Evolutionary conservation across 306 rosid genomes (phyloP), one percentile per base, ranked within the genome.

Genomic region (Dryas alaskensis): DNA sequence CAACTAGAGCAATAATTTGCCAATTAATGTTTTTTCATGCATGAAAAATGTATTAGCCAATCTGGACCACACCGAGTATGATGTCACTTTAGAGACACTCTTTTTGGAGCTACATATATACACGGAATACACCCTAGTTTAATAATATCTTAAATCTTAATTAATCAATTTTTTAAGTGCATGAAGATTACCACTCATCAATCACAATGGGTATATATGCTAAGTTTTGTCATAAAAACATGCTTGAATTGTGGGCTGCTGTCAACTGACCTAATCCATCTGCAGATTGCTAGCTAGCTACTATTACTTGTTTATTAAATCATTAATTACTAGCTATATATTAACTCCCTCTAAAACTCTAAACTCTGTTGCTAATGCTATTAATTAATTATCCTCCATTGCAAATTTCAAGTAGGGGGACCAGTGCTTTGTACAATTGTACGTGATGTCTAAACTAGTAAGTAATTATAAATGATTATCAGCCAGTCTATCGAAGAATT

Each of bases 191-290:
- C 37, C 37, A 31, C 37, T 31, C 37, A 31, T 49, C 67, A 14
- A 27, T 60, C 10, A 16, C 74, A 45, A 45, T 39, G 54, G 69
- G 59, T 19, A 40, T 51, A 9, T 19, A 49, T 60, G 69, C 47
- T 49, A 14, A 19, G 31, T 40, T 76, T 52, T 57, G 74, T 61
- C 61, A 51, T 52, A 42, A 10, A 54, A 77, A 77, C 61, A 69
- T 77, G 81, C 81, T 77, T 54, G 69, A 69, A 68, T 68, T 76
- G 55, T 50, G 80, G 74, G 55, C 40, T 69, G 73, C 39, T 77
- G 70, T 61, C 76, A 61, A 60, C 25, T 67, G 61, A 53, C 63
- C 69, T 17, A 68, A 49, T 50, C 31, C 2, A 31, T 31, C 37
- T 31, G 37, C 37, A 31, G 37, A 2, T 31, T 31, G 37, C 37